Conservation (phyloP, 129 eudicot species). For the Flaveria robusta region DNA sequence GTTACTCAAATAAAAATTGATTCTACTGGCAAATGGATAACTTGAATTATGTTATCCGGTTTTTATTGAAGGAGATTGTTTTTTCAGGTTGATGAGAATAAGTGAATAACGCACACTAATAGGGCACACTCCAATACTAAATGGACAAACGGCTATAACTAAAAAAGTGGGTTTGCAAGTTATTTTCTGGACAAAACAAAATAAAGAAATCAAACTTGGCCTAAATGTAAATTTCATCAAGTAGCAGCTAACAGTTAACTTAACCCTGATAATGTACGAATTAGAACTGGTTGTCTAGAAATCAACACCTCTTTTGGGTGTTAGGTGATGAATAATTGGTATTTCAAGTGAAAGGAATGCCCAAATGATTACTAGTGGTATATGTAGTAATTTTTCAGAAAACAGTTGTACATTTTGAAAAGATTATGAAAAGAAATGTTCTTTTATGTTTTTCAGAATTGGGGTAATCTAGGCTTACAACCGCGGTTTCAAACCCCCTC, state of each 20-base stretch:
- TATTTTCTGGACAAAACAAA: not conserved
- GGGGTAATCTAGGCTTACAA: not conserved
- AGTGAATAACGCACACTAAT: not conserved
- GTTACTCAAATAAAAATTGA: not conserved
- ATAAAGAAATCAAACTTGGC: not conserved
- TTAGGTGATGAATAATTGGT: slow-evolving; percentile 3
- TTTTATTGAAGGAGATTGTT: too few species aligned
- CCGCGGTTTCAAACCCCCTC: not conserved
- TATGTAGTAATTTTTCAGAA: not conserved
- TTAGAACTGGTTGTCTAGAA: not conserved
- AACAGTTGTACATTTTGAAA: not conserved
- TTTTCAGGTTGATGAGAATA: not conserved
- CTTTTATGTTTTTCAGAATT: not conserved
- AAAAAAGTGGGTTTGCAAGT: not conserved
- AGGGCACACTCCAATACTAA: not conserved
- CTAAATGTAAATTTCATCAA: not conserved
- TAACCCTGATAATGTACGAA: not conserved
- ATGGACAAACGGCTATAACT: not conserved
- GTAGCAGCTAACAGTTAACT: not conserved
- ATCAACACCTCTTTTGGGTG: not conserved
- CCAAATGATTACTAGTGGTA: not conserved
- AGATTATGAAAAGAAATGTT: not conserved
- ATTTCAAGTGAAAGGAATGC: not conserved
- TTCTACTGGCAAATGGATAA: not conserved
- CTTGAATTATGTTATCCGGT: not conserved